Percentiles rank a stretch among this genome's conserved stretches.
phyloP scores from a whole-genome alignment of 768 basidiomycete genomes.

The Lentinula guzmanii region DNA sequence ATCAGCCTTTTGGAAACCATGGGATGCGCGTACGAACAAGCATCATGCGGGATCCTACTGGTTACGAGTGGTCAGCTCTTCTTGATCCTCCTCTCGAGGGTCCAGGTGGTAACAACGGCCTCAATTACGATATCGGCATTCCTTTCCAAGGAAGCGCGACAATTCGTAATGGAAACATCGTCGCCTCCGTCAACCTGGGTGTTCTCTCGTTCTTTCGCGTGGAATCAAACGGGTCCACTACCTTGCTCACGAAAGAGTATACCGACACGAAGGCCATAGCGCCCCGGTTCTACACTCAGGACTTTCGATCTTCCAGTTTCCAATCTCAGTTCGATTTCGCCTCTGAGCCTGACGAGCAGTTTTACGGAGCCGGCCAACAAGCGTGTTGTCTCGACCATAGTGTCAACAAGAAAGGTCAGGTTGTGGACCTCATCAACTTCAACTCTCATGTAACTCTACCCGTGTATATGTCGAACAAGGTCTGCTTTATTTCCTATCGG shows the following conservation, averaged over 20 bases:
- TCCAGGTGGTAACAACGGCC: slow-evolving; percentile 22
- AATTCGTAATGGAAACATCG: slow-evolving; percentile 26
- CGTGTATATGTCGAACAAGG: slow-evolving; percentile 32
- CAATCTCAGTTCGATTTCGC: slow-evolving; percentile 25
- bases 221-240: slow-evolving; percentile 20
- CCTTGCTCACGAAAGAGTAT: slow-evolving; percentile 23
- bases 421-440: slow-evolving; percentile 29
- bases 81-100: slow-evolving; percentile 30
- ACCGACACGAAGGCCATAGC: slow-evolving; percentile 24
- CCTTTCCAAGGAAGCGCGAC: slow-evolving; percentile 23
- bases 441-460: slow-evolving; percentile 30
- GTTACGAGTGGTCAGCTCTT: slow-evolving; percentile 25
- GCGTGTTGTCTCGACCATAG: slow-evolving; percentile 29
- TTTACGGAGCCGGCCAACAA: slow-evolving; percentile 31
- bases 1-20: slow-evolving; percentile 29
- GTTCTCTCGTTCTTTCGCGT: slow-evolving; percentile 23
- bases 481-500: slow-evolving; percentile 1
- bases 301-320: slow-evolving; percentile 25
- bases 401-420: slow-evolving; percentile 32
- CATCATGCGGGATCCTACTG: slow-evolving; percentile 27
- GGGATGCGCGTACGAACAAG: slow-evolving; percentile 30
- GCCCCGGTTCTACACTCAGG: slow-evolving; percentile 24
- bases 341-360: slow-evolving; percentile 25
- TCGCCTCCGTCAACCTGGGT: slow-evolving; percentile 19
- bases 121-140: slow-evolving; percentile 22